A percentile compares a stretch with the other conserved stretches of the same genome.
phyloP scores from a whole-genome alignment of 371 early-diverging fungal genomes.

The Quaeritorhiza haematococci region DNA sequence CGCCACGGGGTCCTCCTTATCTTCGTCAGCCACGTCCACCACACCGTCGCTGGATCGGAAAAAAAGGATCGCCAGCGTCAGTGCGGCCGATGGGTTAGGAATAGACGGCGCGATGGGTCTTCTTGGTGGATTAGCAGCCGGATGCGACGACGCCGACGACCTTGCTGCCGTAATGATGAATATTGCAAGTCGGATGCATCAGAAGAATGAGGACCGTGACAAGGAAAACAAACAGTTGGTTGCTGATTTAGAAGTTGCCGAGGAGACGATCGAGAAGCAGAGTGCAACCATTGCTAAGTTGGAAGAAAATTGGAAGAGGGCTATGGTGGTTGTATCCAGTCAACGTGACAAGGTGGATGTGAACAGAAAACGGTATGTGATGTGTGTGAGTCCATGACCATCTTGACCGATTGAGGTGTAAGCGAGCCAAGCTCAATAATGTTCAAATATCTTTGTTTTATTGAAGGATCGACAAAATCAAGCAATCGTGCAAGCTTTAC shows the following conservation, averaged over 20 bases:
- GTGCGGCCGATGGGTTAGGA: no score
- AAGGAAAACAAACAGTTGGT: constrained; percentile 9
- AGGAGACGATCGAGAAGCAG: constrained; percentile 9
- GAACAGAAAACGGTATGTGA: constrained; percentile 11
- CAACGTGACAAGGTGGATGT: constrained; percentile 9
- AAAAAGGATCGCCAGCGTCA: no score
- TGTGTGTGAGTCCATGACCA: no score
- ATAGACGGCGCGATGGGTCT: no score
- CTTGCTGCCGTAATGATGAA: constrained; percentile 17
- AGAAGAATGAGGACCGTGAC: constrained; percentile 8
- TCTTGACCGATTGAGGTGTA: no score
- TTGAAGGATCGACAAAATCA: constrained; percentile 8
- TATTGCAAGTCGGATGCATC: constrained; percentile 14
- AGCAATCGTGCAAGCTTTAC: constrained; percentile 12
- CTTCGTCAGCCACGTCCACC: no score
- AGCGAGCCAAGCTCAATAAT: background rate
- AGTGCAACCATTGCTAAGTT: constrained; percentile 5
- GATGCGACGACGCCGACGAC: constrained; percentile 12
- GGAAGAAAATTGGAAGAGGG: constrained; percentile 6
- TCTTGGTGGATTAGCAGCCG: no score
- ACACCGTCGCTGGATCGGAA: no score
- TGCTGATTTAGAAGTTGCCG: constrained; percentile 8
- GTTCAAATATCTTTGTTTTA: background rate
- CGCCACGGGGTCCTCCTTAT: no score
- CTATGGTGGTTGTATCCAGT: constrained; percentile 4